These are phyloP conservation scores for Malus fusca DNA, from an alignment of 306 rosid genomes.

Conservation along the genomic window DNA sequence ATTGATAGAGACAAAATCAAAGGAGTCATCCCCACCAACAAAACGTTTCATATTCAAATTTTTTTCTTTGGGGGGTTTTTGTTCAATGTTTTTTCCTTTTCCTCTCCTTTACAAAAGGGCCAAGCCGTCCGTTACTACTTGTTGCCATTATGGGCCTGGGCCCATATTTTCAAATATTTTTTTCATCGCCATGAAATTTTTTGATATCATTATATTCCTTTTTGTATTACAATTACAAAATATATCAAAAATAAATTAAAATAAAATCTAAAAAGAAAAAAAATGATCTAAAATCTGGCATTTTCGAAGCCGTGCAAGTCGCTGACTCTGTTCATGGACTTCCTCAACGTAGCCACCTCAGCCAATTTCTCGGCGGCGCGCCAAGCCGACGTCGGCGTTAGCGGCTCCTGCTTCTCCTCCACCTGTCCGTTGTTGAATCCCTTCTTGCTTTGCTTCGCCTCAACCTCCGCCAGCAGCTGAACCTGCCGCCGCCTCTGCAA, in stretches of 20 bases:
- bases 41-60: background rate
- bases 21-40: background rate
- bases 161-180: constrained; percentile 7
- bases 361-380: constrained; percentile 90
- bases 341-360: constrained; percentile 88
- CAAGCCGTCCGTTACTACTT: constrained; percentile 46
- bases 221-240: constrained; percentile 45
- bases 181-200: background rate
- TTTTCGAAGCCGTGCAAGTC: constrained; percentile 96
- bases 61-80: constrained; percentile 17
- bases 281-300: constrained; percentile 74
- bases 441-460: constrained; percentile 21
- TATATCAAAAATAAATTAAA: background rate
- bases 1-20: background rate
- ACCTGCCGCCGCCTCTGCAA: constrained; percentile 45
- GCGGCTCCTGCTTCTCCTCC: constrained; percentile 68
- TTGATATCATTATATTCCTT: background rate
- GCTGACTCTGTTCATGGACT: constrained; percentile 96
- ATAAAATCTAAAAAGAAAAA: background rate
- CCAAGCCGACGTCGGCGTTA: constrained; percentile 96
- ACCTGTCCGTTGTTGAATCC: background rate
- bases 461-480: constrained; percentile 11
- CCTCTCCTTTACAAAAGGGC: constrained; percentile 49
- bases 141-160: constrained; percentile 47
- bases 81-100: background rate